Base-by-base conservation (phyloP, 2,329 filamentous ascomycete species). In the Aspergillus aculeatinus region DNA sequence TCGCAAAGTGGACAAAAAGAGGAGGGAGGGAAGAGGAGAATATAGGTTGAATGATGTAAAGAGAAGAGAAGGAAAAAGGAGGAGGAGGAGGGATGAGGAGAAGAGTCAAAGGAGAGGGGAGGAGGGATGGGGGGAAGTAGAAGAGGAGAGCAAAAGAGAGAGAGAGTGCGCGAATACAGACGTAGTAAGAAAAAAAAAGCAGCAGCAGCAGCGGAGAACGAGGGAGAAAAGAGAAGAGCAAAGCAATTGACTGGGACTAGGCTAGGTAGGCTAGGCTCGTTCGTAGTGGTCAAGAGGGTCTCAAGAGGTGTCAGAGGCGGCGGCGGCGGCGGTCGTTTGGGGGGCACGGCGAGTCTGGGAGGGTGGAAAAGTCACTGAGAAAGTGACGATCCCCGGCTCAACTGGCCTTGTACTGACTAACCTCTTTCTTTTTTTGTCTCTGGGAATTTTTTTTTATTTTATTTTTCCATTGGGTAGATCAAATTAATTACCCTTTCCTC, bases 61-160 rank as follows among this genome's bases (percentile, higher is more conserved):
- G 57, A 56, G 51, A 55, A 60, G 55, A 57, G 53, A 27, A 48
- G 63, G 51, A 50, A 23, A 49, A 64, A 53, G 50, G 53, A 51
- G 51, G 44, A 52, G 63, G 85, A 88, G 63, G 86, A 80, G 73
- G 82, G 77, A 68, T 62, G 60, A 78, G 83, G 64, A 83, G 89
- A 59, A 57, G 55, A 57, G 49, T 48, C 51, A 48, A 57, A 56
- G 44, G 56, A 62, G 49, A 54, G 55, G 52, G 54, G 53, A 47
- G 50, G 57, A 48, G 27, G 54, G 51, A 29, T 29, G 48, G 53
- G 48, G 35, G 51, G 51, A 53, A 39, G 47, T 51, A 65, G 48
- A 56, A 42, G 58, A 59, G 51, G 50, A 52, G 53, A 55, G 48
- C 49, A 61, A 53, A 25, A 62, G 57, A 58, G 60, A 47, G 47